phyloP scores from a whole-genome alignment of 2,329 filamentous ascomycete species.

The Phoma herbarum region DNA sequence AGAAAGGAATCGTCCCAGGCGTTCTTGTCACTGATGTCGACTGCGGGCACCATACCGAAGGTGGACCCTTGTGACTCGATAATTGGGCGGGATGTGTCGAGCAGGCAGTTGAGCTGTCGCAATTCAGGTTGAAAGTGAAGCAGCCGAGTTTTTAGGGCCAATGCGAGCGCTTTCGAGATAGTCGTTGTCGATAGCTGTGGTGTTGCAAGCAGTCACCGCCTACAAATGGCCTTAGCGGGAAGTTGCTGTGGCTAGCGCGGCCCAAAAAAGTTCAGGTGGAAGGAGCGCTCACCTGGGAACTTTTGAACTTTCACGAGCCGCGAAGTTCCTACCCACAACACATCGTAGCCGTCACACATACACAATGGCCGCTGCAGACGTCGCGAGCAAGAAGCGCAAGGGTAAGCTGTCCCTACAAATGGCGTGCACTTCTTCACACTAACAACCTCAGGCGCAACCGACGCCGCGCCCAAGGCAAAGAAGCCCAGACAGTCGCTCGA shows the following conservation, averaged over 20 bases:
- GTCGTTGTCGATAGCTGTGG: slow-evolving; percentile 2
- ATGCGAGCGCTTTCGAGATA: background rate
- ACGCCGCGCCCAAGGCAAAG: slow-evolving; percentile 49
- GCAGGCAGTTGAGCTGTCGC: no score
- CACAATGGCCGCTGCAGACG: slow-evolving; percentile 62
- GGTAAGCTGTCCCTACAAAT: slow-evolving; percentile 45
- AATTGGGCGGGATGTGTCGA: background rate
- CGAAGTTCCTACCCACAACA: slow-evolving; percentile 20
- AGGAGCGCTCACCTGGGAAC: slow-evolving; percentile 40
- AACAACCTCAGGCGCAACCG: slow-evolving; percentile 42
- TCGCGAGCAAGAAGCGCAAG: slow-evolving; percentile 65
- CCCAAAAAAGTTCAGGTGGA: slow-evolving; percentile 43
- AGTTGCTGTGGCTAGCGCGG: slow-evolving; percentile 31
- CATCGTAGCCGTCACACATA: slow-evolving; percentile 20
- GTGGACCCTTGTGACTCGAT: background rate
- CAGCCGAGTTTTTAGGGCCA: background rate
- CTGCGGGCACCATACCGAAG: slow-evolving; percentile 33
- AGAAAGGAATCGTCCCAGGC: slow-evolving; percentile 52
- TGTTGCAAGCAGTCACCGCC: slow-evolving; percentile 14
- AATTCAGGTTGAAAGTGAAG: no score
- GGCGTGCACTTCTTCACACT: slow-evolving; percentile 6
- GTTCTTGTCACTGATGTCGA: slow-evolving; percentile 43
- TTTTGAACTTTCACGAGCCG: slow-evolving; percentile 42
- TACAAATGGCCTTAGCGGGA: slow-evolving; percentile 26
- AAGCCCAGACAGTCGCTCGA: slow-evolving; percentile 51